Percentiles rank a stretch among this genome's conserved stretches.
Conservation (phyloP, 768 basidiomycete species). For the Phallus indusiatus region DNA sequence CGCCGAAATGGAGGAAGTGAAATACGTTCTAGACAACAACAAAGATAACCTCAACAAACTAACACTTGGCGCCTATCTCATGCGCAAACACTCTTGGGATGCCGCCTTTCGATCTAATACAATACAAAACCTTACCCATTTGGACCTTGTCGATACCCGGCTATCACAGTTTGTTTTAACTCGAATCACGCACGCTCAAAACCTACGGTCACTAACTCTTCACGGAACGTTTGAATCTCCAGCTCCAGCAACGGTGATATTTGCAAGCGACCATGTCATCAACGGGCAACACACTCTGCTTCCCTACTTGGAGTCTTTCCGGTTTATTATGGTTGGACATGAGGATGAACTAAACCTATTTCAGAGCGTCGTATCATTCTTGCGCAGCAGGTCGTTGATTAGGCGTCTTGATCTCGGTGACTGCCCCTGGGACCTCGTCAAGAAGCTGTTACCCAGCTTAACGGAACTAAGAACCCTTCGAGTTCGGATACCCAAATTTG, state of each 20-base stretch:
- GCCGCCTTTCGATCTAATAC: conserved; percentile 51
- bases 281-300: conserved; percentile 50
- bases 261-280: conserved; percentile 52
- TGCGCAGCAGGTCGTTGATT: conserved; percentile 38
- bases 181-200: conserved; percentile 53
- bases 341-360: conserved; percentile 47
- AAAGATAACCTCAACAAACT: conserved; percentile 48
- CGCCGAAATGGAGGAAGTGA: conserved; percentile 61
- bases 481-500: conserved; percentile 45
- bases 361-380: conserved; percentile 43
- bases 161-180: conserved; percentile 54
- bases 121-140: conserved; percentile 57
- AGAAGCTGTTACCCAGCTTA: conserved; percentile 41
- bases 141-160: conserved; percentile 63
- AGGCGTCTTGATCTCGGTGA: conserved; percentile 51
- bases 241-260: conserved; percentile 46
- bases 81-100: conserved; percentile 59
- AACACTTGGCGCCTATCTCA: conserved; percentile 60
- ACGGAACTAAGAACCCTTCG: conserved; percentile 45
- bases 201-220: conserved; percentile 51
- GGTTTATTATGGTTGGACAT: conserved; percentile 55
- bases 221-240: conserved; percentile 60
- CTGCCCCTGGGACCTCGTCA: conserved; percentile 57
- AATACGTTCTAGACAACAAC: conserved; percentile 54
- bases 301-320: conserved; percentile 52